Conservation (phyloP, 1,284 basidiomycete species). For the Ganoderma lingzhi region DNA sequence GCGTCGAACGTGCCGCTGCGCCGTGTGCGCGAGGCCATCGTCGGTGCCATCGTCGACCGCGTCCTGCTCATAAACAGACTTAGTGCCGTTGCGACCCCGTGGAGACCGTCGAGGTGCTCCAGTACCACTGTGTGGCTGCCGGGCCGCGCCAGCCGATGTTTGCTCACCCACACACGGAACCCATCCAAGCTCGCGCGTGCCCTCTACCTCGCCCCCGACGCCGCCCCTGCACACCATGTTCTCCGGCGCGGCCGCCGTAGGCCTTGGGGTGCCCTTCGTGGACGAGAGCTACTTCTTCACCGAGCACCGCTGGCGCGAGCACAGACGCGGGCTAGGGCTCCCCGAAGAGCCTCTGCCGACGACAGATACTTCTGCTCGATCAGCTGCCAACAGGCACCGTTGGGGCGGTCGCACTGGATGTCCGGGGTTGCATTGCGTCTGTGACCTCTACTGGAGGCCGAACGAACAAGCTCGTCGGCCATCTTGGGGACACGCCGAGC, state of each 20-base stretch:
- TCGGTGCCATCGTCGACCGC: conserved; percentile 75
- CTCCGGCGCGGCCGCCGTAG: conserved; percentile 70
- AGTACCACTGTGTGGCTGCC: conserved; percentile 74
- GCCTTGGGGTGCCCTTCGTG: conserved; percentile 63
- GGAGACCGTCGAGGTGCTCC: conserved; percentile 75
- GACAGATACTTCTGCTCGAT: conserved; percentile 51
- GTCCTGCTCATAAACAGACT: conserved; percentile 72
- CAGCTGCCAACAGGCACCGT: conserved; percentile 80
- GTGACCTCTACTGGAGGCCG: conserved; percentile 84
- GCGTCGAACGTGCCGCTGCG: conserved; percentile 87
- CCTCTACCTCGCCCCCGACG: conserved; percentile 69
- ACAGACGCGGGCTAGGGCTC: conserved; percentile 72
- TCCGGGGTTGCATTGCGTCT: conserved; percentile 72
- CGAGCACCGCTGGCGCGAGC: conserved; percentile 75
- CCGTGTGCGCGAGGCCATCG: conserved; percentile 81
- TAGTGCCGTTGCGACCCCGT: conserved; percentile 78
- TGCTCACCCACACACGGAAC: conserved; percentile 75
- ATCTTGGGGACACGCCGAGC: conserved; percentile 82
- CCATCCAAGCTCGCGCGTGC: conserved; percentile 76
- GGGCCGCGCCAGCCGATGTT: conserved; percentile 66
- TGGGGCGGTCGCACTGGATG: conserved; percentile 83
- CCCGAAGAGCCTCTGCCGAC: conserved; percentile 67
- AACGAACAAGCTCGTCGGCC: conserved; percentile 84
- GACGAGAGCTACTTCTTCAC: conserved; percentile 83
- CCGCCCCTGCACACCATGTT: conserved; percentile 75